phyloP scores from a whole-genome alignment of 1,284 basidiomycete species.

The Ceratobasidium sp. region DNA sequence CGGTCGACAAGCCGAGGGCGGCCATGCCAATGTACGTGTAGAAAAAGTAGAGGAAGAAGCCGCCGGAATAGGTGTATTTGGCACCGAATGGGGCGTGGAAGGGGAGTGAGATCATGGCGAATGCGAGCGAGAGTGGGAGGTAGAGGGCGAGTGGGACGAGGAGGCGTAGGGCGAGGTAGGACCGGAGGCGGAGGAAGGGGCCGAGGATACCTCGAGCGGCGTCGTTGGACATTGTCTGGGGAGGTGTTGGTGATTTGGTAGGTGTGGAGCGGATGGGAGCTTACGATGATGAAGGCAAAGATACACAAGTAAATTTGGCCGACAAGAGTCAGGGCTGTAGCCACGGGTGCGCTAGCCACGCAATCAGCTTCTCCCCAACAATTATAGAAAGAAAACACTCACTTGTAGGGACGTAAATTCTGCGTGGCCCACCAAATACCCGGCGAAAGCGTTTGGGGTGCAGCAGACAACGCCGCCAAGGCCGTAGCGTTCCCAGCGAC shows the following conservation, averaged over 20 bases:
- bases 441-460: slow-evolving; percentile 57
- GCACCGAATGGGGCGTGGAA: slow-evolving; percentile 57
- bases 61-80: slow-evolving; percentile 56
- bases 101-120: slow-evolving; percentile 51
- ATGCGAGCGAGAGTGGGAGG: slow-evolving; percentile 47
- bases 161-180: slow-evolving; percentile 55
- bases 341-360: slow-evolving; percentile 54
- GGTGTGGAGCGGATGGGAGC: slow-evolving; percentile 5
- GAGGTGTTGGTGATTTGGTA: slow-evolving; percentile 51
- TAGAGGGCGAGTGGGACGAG: slow-evolving; percentile 54
- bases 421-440: slow-evolving; percentile 53
- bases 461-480: slow-evolving; percentile 58
- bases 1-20: slow-evolving; percentile 53
- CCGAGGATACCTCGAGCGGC: too few species aligned
- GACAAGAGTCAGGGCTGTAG: slow-evolving; percentile 60
- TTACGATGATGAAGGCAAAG: slow-evolving; percentile 50
- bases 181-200: slow-evolving; percentile 56
- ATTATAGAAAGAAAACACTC: neutral
- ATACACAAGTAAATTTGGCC: slow-evolving; percentile 61
- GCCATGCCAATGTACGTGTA: slow-evolving; percentile 53
- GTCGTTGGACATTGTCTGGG: slow-evolving; percentile 56
- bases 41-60: slow-evolving; percentile 58
- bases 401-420: slow-evolving; percentile 59
- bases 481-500: slow-evolving; percentile 58
- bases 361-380: slow-evolving; percentile 38